Conservation (phyloP, 768 basidiomycete species). For the Nidularia sp. region DNA sequence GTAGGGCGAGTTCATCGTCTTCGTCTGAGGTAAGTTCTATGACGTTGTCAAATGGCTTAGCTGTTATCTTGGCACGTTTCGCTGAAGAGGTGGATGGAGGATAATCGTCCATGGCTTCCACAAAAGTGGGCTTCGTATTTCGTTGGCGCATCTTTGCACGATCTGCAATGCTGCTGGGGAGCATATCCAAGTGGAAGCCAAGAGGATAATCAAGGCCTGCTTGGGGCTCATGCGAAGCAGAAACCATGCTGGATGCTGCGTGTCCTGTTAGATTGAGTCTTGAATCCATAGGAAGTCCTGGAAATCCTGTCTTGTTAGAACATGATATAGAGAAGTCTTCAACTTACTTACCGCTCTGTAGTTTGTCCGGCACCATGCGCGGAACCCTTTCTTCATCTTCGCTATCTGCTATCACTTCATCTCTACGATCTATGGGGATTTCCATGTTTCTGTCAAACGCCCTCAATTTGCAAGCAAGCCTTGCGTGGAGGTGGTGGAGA, state of each 20-base stretch:
- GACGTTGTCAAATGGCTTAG: slow-evolving; percentile 18
- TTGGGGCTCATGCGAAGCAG: not conserved
- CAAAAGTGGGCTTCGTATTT: slow-evolving; percentile 13
- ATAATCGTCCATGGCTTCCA: not conserved
- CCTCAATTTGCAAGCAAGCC: no score
- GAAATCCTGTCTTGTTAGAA: no score
- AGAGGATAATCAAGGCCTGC: slow-evolving; percentile 3
- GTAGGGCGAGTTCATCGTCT: slow-evolving; percentile 25
- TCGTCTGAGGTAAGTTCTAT: slow-evolving; percentile 43
- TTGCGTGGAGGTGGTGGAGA: no score
- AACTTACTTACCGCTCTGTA: not conserved
- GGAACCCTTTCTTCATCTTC: slow-evolving; percentile 9
- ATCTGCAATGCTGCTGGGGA: slow-evolving; percentile 42
- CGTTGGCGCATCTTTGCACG: slow-evolving; percentile 54
- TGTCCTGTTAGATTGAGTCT: not conserved
- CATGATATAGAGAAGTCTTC: not conserved
- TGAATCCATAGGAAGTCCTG: not conserved
- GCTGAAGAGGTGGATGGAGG: slow-evolving; percentile 3
- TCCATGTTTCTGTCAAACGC: slow-evolving; percentile 6
- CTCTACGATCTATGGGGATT: slow-evolving; percentile 5
- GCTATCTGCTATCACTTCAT: slow-evolving; percentile 50
- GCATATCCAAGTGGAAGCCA: slow-evolving; percentile 5
- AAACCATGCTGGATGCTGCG: not conserved
- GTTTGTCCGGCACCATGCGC: not conserved
- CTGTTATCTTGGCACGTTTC: not conserved